These are phyloP conservation scores for Fusarium incarnatum DNA, from an alignment of 2,329 filamentous ascomycete genomes.

Conservation along the genomic window DNA sequence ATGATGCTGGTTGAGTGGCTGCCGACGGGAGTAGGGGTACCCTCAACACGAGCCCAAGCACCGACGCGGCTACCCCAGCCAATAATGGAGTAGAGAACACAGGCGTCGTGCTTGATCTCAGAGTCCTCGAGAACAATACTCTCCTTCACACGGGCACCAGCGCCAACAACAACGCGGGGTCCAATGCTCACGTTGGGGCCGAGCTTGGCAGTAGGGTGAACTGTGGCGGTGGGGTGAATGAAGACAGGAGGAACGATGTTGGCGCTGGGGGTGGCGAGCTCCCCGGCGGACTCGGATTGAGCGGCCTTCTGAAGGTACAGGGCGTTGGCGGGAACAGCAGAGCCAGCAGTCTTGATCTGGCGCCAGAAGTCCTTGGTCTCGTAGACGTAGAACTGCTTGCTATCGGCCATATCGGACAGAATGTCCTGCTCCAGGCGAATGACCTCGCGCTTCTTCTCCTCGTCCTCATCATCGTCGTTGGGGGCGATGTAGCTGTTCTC, in stretches of 20 bases:
- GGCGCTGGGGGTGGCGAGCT: constrained; percentile 84
- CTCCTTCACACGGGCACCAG: constrained; percentile 93
- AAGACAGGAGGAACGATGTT: constrained; percentile 93
- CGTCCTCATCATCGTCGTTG: constrained; percentile 72
- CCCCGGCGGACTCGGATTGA: constrained; percentile 76
- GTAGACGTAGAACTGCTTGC: constrained; percentile 97
- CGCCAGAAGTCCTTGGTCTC: constrained; percentile 99
- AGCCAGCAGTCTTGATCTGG: constrained; percentile 99
- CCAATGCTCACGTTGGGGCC: constrained; percentile 97
- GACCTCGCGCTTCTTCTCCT: constrained; percentile 84
- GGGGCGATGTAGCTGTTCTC: constrained; percentile 69
- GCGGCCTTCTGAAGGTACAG: constrained; percentile 95
- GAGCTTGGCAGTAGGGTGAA: constrained; percentile 95
- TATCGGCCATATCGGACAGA: constrained; percentile 93
- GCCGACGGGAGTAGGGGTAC: constrained; percentile 85
- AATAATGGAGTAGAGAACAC: constrained; percentile 94
- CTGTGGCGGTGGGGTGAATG: constrained; percentile 90
- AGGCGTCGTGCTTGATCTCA: constrained; percentile 97
- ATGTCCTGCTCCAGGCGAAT: constrained; percentile 98
- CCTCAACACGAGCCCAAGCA: constrained; percentile 98
- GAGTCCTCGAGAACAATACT: constrained; percentile 94
- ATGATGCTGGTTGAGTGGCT: constrained; percentile 95
- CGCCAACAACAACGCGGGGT: constrained; percentile 84
- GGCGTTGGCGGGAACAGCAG: constrained; percentile 94
- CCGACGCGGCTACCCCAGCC: constrained; percentile 97